phyloP scores from a whole-genome alignment of 805 yeast species.

The Kuraishia molischiana region DNA sequence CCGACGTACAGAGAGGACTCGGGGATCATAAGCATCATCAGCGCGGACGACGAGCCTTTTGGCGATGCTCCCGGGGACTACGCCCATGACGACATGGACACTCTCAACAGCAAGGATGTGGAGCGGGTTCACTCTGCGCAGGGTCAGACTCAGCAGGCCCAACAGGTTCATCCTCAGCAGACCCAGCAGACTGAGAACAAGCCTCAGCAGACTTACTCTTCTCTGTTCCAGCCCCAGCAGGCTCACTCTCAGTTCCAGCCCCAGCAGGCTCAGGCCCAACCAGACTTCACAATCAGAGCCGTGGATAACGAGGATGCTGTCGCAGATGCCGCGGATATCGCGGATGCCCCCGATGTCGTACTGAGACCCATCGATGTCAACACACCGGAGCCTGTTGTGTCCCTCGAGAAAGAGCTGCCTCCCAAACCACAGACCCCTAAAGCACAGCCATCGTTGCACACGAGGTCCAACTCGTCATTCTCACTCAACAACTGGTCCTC shows the following conservation, averaged over 20 bases:
- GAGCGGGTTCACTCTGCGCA: not conserved
- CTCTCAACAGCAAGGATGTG: not conserved
- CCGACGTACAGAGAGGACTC: not conserved
- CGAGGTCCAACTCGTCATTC: not conserved
- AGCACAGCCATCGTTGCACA: not conserved
- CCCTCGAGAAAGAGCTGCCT: not conserved
- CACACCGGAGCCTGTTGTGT: not conserved
- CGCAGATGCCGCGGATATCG: not conserved
- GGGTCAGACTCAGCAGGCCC: not conserved
- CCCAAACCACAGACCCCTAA: not conserved
- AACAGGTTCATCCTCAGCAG: not conserved
- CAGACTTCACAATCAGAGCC: not conserved
- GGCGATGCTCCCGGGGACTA: not conserved
- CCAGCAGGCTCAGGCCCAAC: not conserved
- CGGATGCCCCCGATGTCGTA: not conserved
- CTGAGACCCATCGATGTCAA: not conserved
- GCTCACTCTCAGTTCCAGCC: not conserved
- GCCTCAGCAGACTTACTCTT: too few relatives aligned
- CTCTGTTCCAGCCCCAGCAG: not conserved
- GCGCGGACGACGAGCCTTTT: not conserved
- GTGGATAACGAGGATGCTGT: not conserved
- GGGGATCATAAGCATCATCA: not conserved
- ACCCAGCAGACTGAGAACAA: not conserved
- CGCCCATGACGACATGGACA: not conserved
- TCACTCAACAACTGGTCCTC: not conserved